Base-by-base conservation (phyloP, 176 grass and related monocot species). In the Paspalum notatum region DNA sequence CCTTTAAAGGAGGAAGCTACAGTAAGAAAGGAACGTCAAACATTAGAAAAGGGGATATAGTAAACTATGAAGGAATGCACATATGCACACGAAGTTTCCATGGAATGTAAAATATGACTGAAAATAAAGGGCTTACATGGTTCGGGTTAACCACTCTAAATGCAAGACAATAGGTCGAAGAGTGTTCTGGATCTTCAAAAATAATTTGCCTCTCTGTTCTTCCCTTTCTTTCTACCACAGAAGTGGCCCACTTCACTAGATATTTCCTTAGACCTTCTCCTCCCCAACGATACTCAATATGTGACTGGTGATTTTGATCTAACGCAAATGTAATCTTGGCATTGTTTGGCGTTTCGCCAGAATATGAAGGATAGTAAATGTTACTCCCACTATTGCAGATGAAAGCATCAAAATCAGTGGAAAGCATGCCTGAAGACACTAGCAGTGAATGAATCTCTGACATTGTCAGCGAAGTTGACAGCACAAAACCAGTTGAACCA, bases 231-330 rank as follows among this genome's bases (percentile, higher is more conserved):
- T 94, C 89, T 71, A 83, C 82, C 57, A 88, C 67, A 66, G 84
- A 76, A 54, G 89, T 80, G 79, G 94, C 85, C 90, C 92, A 95
- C 66, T 91, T 91, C 64, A 95, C 81, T 65, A 98, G 86, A 81
- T 94, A 95, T 75, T 90, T 99, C 90, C 83, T 95, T 79, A 99
- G 80, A 53, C 96, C 92, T 78, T 99, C 96, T 76, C 89, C 91
- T 40, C 96, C 96, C 96, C 96, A 99, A 37, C 92, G 86, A 84
- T 95, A 93, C 58, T 99, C 92, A 21, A 99, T 99, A 62, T 99
- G 96, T 76, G 92, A 89, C 48, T 89, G 89, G 61, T 99, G 93
- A 83, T 95, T 91, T 64, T 87, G 83, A 83, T 99, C 96, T 69
- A 99, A 75, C 73, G 68, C 78, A 80, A 91, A 90, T 65, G 81